phyloP scores from a whole-genome alignment of 2,329 filamentous ascomycete genomes.

The Sclerotinia trifoliorum region DNA sequence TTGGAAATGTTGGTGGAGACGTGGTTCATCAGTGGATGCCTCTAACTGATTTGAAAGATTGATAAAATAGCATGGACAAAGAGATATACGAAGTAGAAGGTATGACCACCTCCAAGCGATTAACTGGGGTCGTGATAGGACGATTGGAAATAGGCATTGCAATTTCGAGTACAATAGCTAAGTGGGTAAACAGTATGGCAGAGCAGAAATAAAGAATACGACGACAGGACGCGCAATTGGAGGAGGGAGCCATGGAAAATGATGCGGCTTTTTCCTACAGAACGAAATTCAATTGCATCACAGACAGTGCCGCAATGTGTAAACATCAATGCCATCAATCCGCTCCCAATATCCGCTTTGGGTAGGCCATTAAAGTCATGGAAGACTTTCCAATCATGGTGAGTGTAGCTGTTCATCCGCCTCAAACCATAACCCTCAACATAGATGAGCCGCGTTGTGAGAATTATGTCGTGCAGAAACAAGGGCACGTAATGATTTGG shows the following conservation, averaged over 20 bases:
- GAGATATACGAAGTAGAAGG: not conserved
- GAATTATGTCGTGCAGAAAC: no score
- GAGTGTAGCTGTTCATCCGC: no score
- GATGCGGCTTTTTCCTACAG: not conserved
- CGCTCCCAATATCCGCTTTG: no score
- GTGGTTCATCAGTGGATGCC: not conserved
- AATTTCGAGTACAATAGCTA: not conserved
- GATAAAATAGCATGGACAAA: not conserved
- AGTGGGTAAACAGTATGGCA: not conserved
- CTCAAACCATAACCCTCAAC: no score
- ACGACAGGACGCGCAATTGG: not conserved
- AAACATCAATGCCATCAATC: no score
- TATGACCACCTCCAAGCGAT: not conserved
- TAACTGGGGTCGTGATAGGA: not conserved
- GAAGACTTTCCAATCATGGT: no score
- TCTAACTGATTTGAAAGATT: not conserved
- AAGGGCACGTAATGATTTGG: no score
- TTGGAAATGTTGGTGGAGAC: not conserved
- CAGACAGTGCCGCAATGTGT: not conserved
- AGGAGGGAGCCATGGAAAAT: not conserved
- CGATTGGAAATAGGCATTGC: not conserved
- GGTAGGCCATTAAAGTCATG: no score
- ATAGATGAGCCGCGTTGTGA: no score
- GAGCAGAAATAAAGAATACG: not conserved
- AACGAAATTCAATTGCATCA: not conserved